phyloP scores from a whole-genome alignment of 805 yeast genomes.

The Maudiozyma barnettii region DNA sequence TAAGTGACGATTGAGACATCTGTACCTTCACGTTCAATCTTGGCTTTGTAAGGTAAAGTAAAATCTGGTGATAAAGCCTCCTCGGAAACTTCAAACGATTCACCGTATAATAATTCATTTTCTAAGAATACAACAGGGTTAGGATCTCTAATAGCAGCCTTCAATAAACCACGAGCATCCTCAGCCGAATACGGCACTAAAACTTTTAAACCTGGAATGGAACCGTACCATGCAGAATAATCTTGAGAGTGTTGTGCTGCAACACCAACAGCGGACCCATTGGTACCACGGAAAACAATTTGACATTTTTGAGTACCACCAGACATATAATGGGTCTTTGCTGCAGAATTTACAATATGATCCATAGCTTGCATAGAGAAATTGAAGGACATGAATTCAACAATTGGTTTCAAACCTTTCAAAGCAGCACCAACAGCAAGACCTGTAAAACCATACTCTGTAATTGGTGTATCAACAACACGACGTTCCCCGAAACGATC shows the following conservation, averaged over 20 bases:
- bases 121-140: constrained; percentile 94
- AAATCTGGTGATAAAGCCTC: constrained; percentile 85
- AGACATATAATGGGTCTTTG: constrained; percentile 97
- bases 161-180: constrained; percentile 90
- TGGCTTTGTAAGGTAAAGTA: constrained; percentile 87
- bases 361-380: constrained; percentile 99
- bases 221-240: constrained; percentile 95
- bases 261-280: constrained; percentile 99
- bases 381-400: constrained; percentile 98
- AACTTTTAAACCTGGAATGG: constrained; percentile 96
- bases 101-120: constrained; percentile 92
- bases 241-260: constrained; percentile 99
- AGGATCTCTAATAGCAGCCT: constrained; percentile 97
- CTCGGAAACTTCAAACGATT: constrained; percentile 78
- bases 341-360: constrained; percentile 96
- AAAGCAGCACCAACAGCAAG: constrained; percentile 93
- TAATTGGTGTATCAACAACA: constrained; percentile 92
- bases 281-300: constrained; percentile 97
- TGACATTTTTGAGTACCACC: constrained; percentile 98
- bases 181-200: constrained; percentile 91
- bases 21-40: constrained; percentile 86
- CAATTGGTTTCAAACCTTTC: constrained; percentile 90
- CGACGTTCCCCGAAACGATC: constrained; percentile 93
- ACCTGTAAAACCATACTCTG: constrained; percentile 98
- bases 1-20: constrained; percentile 87